These are phyloP conservation scores for Aspergillus quadrilineatus DNA, from an alignment of 2,329 filamentous ascomycete species.

Conservation along the genomic window DNA sequence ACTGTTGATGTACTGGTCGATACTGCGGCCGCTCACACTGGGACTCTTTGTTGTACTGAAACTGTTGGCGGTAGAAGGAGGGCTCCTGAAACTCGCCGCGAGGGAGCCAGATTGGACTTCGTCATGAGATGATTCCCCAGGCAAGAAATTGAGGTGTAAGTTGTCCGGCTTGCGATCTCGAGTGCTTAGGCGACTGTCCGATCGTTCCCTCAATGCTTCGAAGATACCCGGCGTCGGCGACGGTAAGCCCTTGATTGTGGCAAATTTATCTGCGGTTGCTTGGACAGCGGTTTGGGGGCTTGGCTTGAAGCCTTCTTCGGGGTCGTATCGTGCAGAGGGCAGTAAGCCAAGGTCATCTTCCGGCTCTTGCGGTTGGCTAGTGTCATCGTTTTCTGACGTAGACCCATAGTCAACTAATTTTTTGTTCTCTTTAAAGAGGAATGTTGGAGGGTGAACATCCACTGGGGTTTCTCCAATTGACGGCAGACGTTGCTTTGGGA, in stretches of 20 bases:
- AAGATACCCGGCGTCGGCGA: conserved; percentile 68
- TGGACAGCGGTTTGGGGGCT: conserved; percentile 65
- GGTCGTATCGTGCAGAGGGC: conserved; percentile 48
- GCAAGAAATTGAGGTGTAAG: conserved; percentile 62
- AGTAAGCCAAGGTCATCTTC: conserved; percentile 37
- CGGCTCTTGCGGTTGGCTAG: conserved; percentile 26
- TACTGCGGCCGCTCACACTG: conserved; percentile 62
- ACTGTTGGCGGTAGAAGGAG: conserved; percentile 43
- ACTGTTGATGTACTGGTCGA: conserved; percentile 84
- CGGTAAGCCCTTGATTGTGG: conserved; percentile 59
- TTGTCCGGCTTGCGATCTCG: conserved; percentile 76
- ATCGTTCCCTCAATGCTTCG: conserved; percentile 60
- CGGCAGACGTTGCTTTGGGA: conserved; percentile 65
- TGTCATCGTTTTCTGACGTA: conserved; percentile 44
- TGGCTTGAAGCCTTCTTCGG: conserved; percentile 39
- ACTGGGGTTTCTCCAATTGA: conserved; percentile 72
- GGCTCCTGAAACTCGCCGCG: conserved; percentile 47
- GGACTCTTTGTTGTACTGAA: conserved; percentile 55
- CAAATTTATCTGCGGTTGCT: conserved; percentile 63
- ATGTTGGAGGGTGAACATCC: conserved; percentile 47
- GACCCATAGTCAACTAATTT: conserved; percentile 50
- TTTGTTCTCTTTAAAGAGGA: conserved; percentile 43
- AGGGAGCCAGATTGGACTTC: conserved; percentile 50
- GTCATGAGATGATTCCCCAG: conserved; percentile 53
- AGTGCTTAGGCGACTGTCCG: conserved; percentile 58